A percentile compares a stretch with the other conserved stretches of the same genome.
phyloP scores from a whole-genome alignment of 2,329 filamentous ascomycete genomes.

The Pleoardoris graminearum region DNA sequence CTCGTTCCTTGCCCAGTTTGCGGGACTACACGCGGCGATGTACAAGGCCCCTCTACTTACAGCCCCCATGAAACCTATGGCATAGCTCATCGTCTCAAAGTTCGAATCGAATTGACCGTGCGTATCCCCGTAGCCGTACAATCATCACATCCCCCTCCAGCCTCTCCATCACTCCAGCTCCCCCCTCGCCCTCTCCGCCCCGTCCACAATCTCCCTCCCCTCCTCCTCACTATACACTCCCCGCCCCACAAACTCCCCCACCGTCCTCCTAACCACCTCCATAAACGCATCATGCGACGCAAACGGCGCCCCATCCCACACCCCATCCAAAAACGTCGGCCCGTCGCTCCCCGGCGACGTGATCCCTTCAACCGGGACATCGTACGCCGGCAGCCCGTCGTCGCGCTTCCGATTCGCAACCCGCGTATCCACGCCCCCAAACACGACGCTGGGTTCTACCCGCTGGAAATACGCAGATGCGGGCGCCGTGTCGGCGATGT shows the following conservation, averaged over 20 bases:
- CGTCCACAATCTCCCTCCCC: constrained; percentile 7
- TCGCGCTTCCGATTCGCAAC: constrained; percentile 19
- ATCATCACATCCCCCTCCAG: not conserved
- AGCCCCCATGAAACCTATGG: no score
- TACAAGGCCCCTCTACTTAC: no score
- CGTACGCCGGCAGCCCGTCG: constrained; percentile 17
- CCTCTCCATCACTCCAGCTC: not conserved
- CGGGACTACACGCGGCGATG: no score
- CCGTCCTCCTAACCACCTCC: constrained; percentile 1
- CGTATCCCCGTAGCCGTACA: no score
- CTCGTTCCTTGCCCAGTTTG: no score
- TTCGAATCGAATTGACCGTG: no score
- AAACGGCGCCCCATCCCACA: constrained; percentile 21
- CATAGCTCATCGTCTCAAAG: no score
- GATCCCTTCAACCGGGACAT: constrained; percentile 17
- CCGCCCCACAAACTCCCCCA: constrained; percentile 12
- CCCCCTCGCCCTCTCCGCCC: constrained; percentile 7
- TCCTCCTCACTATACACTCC: constrained; percentile 7
- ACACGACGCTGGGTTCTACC: constrained; percentile 16
- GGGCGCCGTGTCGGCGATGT: constrained; percentile 10
- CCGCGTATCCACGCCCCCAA: constrained; percentile 12
- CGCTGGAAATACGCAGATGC: constrained; percentile 18
- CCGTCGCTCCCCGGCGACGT: constrained; percentile 15
- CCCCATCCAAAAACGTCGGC: constrained; percentile 16
- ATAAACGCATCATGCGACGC: constrained; percentile 13